Percentiles rank a stretch among this genome's conserved stretches.
These are phyloP conservation scores for Lipomyces spencermartinsiae DNA, from an alignment of 805 yeast species.

Conservation along the genomic window DNA sequence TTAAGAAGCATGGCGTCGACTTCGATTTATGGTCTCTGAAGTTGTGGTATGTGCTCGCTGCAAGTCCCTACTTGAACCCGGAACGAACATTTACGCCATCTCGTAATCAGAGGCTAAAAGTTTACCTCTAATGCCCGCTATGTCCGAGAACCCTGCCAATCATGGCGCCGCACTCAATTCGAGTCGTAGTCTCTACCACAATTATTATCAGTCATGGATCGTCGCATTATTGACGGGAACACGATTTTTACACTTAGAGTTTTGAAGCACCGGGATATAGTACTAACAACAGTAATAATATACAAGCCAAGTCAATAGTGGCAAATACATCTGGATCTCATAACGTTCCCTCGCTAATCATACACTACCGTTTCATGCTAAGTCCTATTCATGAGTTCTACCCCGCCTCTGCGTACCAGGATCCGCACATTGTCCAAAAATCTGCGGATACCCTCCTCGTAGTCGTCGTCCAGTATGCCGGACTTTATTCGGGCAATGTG, in stretches of 20 bases:
- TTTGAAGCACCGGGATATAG: neutral
- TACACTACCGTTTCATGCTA: neutral
- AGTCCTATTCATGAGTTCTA: constrained; percentile 19
- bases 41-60: neutral
- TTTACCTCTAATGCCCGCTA: neutral
- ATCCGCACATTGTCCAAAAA: constrained; percentile 35
- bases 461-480: constrained; percentile 21
- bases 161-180: neutral
- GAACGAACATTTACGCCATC: too few relatives aligned
- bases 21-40: neutral
- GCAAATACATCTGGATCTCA: neutral
- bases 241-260: neutral
- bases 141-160: neutral
- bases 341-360: neutral
- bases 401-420: constrained; percentile 35
- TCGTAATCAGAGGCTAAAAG: neutral
- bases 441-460: constrained; percentile 26
- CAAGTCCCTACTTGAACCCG: neutral
- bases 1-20: neutral
- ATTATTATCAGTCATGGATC: too few relatives aligned
- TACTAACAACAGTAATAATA: neutral
- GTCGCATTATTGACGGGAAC: neutral
- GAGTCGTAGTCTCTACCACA: neutral
- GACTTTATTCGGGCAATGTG: constrained; percentile 16
- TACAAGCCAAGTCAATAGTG: neutral